Evolutionary conservation across 305 asterid species (phyloP), one percentile per base, ranked within the genome.

Genomic region (Galium porrigens): DNA sequence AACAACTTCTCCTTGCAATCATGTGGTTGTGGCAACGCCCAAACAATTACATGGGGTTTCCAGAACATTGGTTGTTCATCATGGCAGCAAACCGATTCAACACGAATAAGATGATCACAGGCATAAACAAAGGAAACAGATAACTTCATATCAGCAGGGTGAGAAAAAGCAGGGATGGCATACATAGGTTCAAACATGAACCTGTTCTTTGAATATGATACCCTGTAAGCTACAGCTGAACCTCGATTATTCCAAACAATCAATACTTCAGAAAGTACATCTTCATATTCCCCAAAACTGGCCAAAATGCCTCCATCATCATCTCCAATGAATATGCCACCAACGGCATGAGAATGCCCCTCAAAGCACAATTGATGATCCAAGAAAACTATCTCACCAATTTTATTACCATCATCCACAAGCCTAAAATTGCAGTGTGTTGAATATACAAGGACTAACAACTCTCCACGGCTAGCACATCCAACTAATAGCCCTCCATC

Each of bases 221-320:
- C 74, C 76, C 79, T 77, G 85, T 87, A 92, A 63, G 82, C 73
- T 67, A 75, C 75, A 68, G 87, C 90, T 22, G 79, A 73, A 63
- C 97, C 97, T 69, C 63, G 73, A 78, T 78, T 83, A 70, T 84
- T 89, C 99, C 99, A 92, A 10, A 78, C 90, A 75, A 79, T 74
- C 76, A 92, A 81, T 62, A 81, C 81, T 72, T 72, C 81, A 64
- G 80, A 75, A 77, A 85, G 78, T 71, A 65, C 71, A 75, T 68
- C 63, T 53, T 72, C 74, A 30, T 74, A 73, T 65, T 63, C 73
- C 68, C 66, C 73, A 65, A 73, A 61, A 67, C 69, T 60, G 51
- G 53, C 54, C 58, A 62, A 18, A 15, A 57, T 58, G 54, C 58
- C 58, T 70, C 56, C 46, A 37, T 65, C 68, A 73, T 77, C 76